phyloP scores from a whole-genome alignment of 306 rosid genomes.

The Prunus davidiana region DNA sequence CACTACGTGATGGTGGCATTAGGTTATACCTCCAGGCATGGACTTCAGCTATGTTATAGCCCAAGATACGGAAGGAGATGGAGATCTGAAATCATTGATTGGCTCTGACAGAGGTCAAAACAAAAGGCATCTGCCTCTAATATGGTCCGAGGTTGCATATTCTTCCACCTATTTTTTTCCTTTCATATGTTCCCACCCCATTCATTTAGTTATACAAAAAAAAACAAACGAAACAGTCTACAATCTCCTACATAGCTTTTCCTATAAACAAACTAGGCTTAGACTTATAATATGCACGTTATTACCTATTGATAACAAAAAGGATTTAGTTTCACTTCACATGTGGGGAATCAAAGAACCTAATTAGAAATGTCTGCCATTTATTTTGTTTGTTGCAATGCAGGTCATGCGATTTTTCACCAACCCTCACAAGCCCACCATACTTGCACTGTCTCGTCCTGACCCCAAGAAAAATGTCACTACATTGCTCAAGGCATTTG shows the following conservation, averaged over 20 bases:
- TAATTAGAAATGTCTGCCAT: background rate
- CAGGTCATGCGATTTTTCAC: conserved; percentile 80
- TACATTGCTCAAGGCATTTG: conserved; percentile 79
- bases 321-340: background rate
- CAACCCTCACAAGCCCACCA: conserved; percentile 86
- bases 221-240: background rate
- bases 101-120: conserved; percentile 58
- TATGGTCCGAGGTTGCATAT: conserved; percentile 70
- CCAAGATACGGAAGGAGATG: conserved; percentile 63
- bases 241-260: background rate
- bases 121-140: conserved; percentile 63
- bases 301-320: background rate
- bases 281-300: background rate
- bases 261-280: background rate
- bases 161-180: conserved; percentile 9
- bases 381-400: conserved; percentile 7
- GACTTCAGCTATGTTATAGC: conserved; percentile 71
- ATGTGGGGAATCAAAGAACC: background rate
- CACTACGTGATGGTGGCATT: conserved; percentile 1
- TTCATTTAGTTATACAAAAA: background rate
- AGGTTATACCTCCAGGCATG: conserved; percentile 87
- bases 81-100: conserved; percentile 67
- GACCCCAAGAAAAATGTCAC: conserved; percentile 88
- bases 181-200: background rate
- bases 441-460: conserved; percentile 86